Conservation (phyloP, 106 monocot species). For the Acanthochlamys bracteata region DNA sequence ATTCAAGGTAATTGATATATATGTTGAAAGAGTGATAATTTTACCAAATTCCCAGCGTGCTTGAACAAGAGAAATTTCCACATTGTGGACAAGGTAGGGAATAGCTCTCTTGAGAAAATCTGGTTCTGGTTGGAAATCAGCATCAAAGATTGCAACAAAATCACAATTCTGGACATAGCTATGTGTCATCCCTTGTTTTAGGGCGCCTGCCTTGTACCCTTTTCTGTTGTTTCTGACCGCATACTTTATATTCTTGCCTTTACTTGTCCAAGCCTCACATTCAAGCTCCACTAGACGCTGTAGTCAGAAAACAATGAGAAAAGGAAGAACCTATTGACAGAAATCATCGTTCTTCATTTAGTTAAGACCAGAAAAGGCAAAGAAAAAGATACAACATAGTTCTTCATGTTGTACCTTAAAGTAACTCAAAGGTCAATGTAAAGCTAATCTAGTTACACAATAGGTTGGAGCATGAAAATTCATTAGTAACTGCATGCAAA, state of each 20-base stretch:
- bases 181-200: slow-evolving; percentile 64
- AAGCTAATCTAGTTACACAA: too few species aligned
- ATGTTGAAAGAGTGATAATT: slow-evolving; percentile 1
- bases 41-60: slow-evolving; percentile 83
- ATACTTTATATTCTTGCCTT: slow-evolving; percentile 67
- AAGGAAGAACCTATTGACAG: too few species aligned
- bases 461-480: too few species aligned
- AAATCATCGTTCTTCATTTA: too few species aligned
- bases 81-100: slow-evolving; percentile 54
- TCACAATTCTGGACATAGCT: slow-evolving; percentile 62
- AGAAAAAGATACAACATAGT: too few species aligned
- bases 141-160: slow-evolving; percentile 81
- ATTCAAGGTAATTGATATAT: background rate
- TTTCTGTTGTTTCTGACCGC: slow-evolving; percentile 73
- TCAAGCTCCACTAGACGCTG: slow-evolving; percentile 65
- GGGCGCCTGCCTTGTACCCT: slow-evolving; percentile 86
- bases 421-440: too few species aligned
- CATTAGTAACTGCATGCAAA: too few species aligned
- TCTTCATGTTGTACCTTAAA: too few species aligned
- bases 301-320: background rate
- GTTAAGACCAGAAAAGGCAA: too few species aligned
- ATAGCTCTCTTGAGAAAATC: slow-evolving; percentile 69
- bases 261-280: slow-evolving; percentile 59
- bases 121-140: slow-evolving; percentile 85
- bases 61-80: slow-evolving; percentile 74